These are phyloP conservation scores for Scenedesmus sp. DNA, from an alignment of 163 green algal genomes.

Conservation along the genomic window DNA sequence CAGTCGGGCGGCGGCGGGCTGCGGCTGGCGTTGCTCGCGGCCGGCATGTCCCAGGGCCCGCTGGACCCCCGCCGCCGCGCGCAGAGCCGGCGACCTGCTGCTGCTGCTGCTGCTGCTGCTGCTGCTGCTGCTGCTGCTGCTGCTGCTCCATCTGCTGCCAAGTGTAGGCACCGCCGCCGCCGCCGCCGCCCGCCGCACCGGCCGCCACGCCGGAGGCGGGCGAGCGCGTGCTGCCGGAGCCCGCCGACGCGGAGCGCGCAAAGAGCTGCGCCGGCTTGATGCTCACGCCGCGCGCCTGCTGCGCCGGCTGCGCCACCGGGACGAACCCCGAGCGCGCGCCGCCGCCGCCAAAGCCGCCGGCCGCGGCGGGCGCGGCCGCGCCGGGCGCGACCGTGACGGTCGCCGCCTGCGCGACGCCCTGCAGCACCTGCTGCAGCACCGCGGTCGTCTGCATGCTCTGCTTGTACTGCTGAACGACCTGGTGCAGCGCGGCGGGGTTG, in stretches of 20 bases:
- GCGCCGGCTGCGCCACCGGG: not conserved
- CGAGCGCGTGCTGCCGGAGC: not conserved
- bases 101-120: too few species aligned
- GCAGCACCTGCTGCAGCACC: constrained; percentile 27
- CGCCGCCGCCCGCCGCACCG: not conserved
- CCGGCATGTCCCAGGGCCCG: too few species aligned
- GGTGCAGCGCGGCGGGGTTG: constrained; percentile 26
- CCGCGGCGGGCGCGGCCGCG: not conserved
- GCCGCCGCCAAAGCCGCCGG: too few species aligned
- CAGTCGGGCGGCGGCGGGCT: too few species aligned
- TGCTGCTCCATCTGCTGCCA: constrained; percentile 37
- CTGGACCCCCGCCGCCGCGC: too few species aligned
- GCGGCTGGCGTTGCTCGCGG: too few species aligned
- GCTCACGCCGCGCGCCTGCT: not conserved
- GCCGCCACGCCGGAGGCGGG: not conserved
- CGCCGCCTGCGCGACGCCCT: constrained; percentile 12
- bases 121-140: too few species aligned
- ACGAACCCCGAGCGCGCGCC: too few species aligned
- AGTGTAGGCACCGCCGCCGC: not conserved
- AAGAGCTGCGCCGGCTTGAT: not conserved
- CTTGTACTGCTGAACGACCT: constrained; percentile 41
- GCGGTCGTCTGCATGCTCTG: constrained; percentile 13
- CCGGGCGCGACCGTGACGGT: too few species aligned
- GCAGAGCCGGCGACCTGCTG: too few species aligned
- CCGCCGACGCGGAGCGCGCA: not conserved